phyloP scores from a whole-genome alignment of 164 flowering plant genomes.

The Berberis vulgaris region DNA sequence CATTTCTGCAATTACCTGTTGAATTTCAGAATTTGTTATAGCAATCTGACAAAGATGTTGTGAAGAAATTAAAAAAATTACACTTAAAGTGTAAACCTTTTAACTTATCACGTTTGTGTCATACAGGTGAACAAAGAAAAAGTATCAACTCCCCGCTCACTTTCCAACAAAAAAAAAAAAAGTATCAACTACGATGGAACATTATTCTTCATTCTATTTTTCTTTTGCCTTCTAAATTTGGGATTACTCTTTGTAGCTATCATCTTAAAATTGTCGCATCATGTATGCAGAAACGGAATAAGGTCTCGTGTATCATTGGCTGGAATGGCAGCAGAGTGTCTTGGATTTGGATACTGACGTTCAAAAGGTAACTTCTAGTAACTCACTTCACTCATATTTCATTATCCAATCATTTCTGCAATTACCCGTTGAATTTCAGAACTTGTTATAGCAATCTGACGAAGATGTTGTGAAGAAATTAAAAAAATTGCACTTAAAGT shows the following conservation, averaged over 20 bases:
- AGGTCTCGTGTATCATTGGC: conserved; percentile 83
- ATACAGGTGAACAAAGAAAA: conserved; percentile 60
- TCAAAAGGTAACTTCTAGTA: conserved; percentile 51
- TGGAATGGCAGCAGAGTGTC: conserved; percentile 82
- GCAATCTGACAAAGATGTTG: background rate
- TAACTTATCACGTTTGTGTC: background rate
- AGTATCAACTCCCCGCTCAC: no score
- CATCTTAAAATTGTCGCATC: background rate
- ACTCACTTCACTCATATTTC: no score
- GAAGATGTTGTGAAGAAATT: background rate
- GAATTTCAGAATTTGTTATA: no score
- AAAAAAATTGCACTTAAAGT: background rate
- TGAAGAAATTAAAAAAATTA: background rate
- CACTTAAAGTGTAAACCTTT: background rate
- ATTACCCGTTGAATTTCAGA: no score
- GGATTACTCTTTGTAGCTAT: background rate
- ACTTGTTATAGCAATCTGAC: no score
- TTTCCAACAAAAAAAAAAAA: no score
- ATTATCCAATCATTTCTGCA: no score
- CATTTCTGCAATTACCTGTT: no score
- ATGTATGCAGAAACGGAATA: conserved; percentile 53
- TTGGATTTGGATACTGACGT: conserved; percentile 67
- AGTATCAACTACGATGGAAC: conserved; percentile 56
- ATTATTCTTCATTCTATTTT: background rate
- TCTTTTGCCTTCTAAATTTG: background rate